Percentiles rank a stretch among this genome's conserved stretches.
phyloP scores from a whole-genome alignment of 2,329 filamentous ascomycete species.

The Alternaria gaisen region DNA sequence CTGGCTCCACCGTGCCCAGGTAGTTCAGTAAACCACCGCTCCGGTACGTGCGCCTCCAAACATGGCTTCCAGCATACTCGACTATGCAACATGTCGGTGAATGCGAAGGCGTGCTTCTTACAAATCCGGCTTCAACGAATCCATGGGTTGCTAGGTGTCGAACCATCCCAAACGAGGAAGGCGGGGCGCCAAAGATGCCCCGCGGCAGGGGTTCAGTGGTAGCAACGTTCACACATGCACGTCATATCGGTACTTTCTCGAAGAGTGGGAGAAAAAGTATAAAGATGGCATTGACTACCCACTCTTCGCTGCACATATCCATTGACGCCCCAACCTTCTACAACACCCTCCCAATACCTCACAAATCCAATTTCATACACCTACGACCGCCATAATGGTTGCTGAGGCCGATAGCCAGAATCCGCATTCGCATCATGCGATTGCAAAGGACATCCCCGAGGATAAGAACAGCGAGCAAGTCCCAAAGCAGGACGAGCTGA shows the following conservation, averaged over 20 bases:
- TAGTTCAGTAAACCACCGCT: neutral
- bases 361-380: neutral
- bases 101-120: constrained; percentile 23
- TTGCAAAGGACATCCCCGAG: constrained; percentile 40
- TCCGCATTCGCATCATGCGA: constrained; percentile 44
- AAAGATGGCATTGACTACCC: constrained; percentile 25
- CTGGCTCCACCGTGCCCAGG: neutral
- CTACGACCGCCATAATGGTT: constrained; percentile 29
- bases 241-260: constrained; percentile 29
- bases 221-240: constrained; percentile 14
- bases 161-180: constrained; percentile 19
- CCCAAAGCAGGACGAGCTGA: constrained; percentile 32
- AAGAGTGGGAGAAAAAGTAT: constrained; percentile 35
- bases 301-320: constrained; percentile 7
- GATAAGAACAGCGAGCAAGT: constrained; percentile 32
- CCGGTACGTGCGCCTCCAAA: constrained; percentile 1
- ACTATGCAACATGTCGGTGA: neutral
- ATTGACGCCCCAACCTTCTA: neutral
- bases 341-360: neutral
- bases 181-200: constrained; percentile 27
- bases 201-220: constrained; percentile 17
- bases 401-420: constrained; percentile 32
- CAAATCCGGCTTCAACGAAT: constrained; percentile 26
- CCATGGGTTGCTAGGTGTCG: constrained; percentile 11
- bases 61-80: neutral